A percentile compares a stretch with the other conserved stretches of the same genome.
These are phyloP conservation scores for Incumbomyces lentus DNA, from an alignment of 2,329 filamentous ascomycete species.

Conservation along the genomic window DNA sequence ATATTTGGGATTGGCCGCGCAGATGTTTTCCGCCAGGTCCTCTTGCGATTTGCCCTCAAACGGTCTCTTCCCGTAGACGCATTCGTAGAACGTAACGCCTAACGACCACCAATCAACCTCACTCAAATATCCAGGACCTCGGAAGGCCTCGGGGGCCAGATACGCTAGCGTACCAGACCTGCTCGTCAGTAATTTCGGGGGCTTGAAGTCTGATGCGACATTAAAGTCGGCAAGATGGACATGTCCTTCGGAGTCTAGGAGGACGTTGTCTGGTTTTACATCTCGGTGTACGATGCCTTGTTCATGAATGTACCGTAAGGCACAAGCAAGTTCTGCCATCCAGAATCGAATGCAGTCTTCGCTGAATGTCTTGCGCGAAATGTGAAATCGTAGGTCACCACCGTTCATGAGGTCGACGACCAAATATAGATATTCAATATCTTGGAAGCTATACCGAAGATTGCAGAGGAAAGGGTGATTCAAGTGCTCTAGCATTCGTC, in stretches of 20 bases:
- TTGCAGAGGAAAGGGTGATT: conserved; percentile 98
- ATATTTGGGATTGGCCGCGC: conserved; percentile 71
- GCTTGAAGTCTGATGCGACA: conserved; percentile 85
- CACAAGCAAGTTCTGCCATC: conserved; percentile 90
- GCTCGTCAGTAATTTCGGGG: conserved; percentile 74
- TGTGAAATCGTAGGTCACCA: conserved; percentile 92
- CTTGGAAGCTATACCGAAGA: conserved; percentile 96
- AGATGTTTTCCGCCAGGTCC: conserved; percentile 67
- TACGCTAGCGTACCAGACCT: conserved; percentile 96
- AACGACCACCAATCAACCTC: conserved; percentile 98
- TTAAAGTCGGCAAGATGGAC: conserved; percentile 99
- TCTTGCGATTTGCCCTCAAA: conserved; percentile 86
- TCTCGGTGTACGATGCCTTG: conserved; percentile 87
- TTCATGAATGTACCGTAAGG: conserved; percentile 72
- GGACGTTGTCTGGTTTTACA: conserved; percentile 83
- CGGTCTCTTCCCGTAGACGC: conserved; percentile 97
- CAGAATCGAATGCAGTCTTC: conserved; percentile 95
- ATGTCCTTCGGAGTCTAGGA: conserved; percentile 80
- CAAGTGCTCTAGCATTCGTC: conserved; percentile 94
- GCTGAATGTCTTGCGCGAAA: conserved; percentile 93
- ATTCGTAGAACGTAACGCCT: conserved; percentile 97
- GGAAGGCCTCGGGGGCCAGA: conserved; percentile 88
- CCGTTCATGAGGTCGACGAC: conserved; percentile 98
- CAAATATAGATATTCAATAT: conserved; percentile 97
- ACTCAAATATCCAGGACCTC: conserved; percentile 75